Percentiles rank a stretch among this genome's conserved stretches.
phyloP scores from a whole-genome alignment of 306 rosid genomes.

The Prunus mume region DNA sequence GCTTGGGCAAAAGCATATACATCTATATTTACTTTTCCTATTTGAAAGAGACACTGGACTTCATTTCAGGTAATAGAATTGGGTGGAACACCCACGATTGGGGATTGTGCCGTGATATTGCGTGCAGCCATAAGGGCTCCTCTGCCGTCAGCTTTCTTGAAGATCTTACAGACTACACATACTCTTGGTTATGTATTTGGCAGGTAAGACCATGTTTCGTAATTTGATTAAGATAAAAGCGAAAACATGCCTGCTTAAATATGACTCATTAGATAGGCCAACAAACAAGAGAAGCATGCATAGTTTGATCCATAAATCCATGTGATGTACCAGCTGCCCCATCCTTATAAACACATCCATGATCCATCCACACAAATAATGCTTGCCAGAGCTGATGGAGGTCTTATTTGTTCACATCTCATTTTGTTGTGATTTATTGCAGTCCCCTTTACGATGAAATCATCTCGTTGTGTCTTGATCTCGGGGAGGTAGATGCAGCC shows the following conservation, averaged over 20 bases:
- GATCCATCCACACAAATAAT: not conserved
- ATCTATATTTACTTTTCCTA: not conserved
- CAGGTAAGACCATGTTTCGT: slow-evolving; percentile 51
- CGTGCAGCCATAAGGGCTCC: slow-evolving; percentile 90
- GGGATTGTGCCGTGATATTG: slow-evolving; percentile 85
- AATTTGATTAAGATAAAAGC: not conserved
- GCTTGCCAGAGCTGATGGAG: not conserved
- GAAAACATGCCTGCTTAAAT: not conserved
- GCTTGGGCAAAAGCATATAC: not conserved
- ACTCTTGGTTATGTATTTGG: slow-evolving; percentile 83
- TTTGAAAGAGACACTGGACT: slow-evolving; percentile 23
- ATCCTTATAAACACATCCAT: not conserved
- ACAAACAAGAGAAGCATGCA: too few relatives aligned
- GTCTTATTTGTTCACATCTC: slow-evolving; percentile 15
- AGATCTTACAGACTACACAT: slow-evolving; percentile 80
- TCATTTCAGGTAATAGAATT: slow-evolving; percentile 71
- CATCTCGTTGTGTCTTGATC: slow-evolving; percentile 69
- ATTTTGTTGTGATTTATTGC: slow-evolving; percentile 28
- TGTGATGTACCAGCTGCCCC: too few relatives aligned
- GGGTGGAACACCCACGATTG: slow-evolving; percentile 90
- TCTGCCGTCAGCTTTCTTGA: slow-evolving; percentile 81
- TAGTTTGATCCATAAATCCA: too few relatives aligned
- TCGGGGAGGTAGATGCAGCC: slow-evolving; percentile 93
- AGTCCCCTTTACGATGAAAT: slow-evolving; percentile 84
- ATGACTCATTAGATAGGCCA: too few relatives aligned